phyloP scores from a whole-genome alignment of 2,329 filamentous ascomycete genomes.

The Phialophora tarda region DNA sequence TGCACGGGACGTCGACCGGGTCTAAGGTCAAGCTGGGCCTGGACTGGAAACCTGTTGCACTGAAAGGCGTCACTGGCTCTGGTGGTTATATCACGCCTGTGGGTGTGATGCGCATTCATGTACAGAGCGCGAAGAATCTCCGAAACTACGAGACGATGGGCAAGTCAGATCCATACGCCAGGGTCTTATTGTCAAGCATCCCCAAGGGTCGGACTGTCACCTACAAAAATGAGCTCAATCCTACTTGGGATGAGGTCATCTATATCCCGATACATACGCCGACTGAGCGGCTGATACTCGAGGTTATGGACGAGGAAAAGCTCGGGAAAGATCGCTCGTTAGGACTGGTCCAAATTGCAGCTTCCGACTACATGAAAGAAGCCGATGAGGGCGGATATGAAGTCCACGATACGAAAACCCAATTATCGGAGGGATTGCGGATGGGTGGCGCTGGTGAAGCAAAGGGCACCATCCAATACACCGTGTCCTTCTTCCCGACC shows the following conservation, averaged over 20 bases:
- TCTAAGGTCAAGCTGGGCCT: conserved; percentile 81
- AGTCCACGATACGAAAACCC: conserved; percentile 75
- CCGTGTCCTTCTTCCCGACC: conserved; percentile 86
- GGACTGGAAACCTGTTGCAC: conserved; percentile 92
- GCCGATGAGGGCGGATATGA: conserved; percentile 78
- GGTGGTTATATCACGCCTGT: conserved; percentile 92
- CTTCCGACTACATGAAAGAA: conserved; percentile 78
- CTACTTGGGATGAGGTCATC: conserved; percentile 92
- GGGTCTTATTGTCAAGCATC: conserved; percentile 85
- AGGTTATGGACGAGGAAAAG: conserved; percentile 96
- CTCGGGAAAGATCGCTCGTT: conserved; percentile 89
- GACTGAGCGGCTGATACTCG: conserved; percentile 82
- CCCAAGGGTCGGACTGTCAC: conserved; percentile 92
- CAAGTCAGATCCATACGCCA: conserved; percentile 94
- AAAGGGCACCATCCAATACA: conserved; percentile 84
- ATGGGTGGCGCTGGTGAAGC: conserved; percentile 73
- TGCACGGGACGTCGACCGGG: conserved; percentile 79
- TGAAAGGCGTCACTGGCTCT: conserved; percentile 77
- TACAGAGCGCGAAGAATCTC: conserved; percentile 79
- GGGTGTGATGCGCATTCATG: conserved; percentile 93
- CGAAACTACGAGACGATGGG: conserved; percentile 94
- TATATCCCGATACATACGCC: conserved; percentile 88
- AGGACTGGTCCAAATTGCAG: conserved; percentile 77
- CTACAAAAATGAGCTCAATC: conserved; percentile 93
- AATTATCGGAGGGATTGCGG: conserved; percentile 70